Conservation (phyloP, 2,329 filamentous ascomycete genomes). For the Fusarium sp. region DNA sequence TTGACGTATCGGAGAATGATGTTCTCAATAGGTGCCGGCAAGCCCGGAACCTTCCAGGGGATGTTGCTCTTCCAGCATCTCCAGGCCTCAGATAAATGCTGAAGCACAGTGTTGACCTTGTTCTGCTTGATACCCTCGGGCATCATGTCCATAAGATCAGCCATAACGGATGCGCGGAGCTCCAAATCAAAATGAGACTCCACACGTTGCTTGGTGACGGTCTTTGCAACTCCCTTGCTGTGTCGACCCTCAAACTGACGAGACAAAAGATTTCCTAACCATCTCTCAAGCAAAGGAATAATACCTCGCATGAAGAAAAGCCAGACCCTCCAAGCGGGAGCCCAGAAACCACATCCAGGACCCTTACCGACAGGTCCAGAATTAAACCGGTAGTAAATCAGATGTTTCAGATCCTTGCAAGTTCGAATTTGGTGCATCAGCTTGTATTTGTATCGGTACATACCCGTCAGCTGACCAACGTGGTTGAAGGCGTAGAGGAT, state of each 20-base stretch:
- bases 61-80: conserved; percentile 99
- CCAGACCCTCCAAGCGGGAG: conserved; percentile 98
- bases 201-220: conserved; percentile 97
- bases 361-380: conserved; percentile 96
- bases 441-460: conserved; percentile 99
- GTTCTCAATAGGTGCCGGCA: conserved; percentile 97
- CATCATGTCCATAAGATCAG: conserved; percentile 99
- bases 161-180: conserved; percentile 97
- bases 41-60: conserved; percentile 97
- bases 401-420: conserved; percentile 98
- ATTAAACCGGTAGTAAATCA: conserved; percentile 99
- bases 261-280: conserved; percentile 95
- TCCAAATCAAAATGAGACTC: conserved; percentile 99
- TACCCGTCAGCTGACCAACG: conserved; percentile 96
- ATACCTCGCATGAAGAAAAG: conserved; percentile 99
- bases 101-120: conserved; percentile 97
- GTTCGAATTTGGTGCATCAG: conserved; percentile 99
- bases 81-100: conserved; percentile 98
- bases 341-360: conserved; percentile 98
- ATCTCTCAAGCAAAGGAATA: conserved; percentile 93
- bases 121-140: conserved; percentile 99
- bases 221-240: conserved; percentile 98
- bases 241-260: conserved; percentile 98
- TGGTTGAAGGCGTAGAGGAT: conserved; percentile 99
- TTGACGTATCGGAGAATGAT: conserved; percentile 99